Evolutionary conservation across 208 protist genomes (phyloP), one percentile per base, ranked within the genome.

Genomic region (Trypanosoma cruzi): DNA sequence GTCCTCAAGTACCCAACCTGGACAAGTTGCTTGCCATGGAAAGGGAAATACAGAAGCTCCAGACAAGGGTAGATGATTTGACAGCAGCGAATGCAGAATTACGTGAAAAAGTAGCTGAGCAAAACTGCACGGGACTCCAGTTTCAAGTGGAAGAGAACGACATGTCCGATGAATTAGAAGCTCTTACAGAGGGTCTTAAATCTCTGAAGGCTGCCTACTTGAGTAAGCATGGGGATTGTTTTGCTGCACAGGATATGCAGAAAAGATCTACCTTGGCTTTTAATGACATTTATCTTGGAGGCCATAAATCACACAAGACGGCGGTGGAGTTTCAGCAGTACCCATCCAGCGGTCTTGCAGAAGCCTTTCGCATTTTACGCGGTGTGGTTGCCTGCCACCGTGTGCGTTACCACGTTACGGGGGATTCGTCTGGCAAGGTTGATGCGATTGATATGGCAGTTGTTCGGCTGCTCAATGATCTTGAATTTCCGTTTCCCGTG

Each of bases 401-500:
- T 37, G 66, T 71, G 34, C 66, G 46, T 22, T 71, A 71, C 32
- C 24, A 10, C 46, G 14, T 64, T 32, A 24, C 22, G 18, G 56
- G 26, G 8, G n/a, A 49, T 37, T 4, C 42, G 2, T 71, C 34
- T 24, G 48, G 18, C n/a, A 50, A 32, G 24, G 24, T 16, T 16
- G 50, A 44, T 67, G 42, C 22, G 4, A 24, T 74, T 29, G 68
- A 74, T 40, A 44, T 2, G 4, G 68, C 68, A 24, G 68, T 74
- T 4, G 34, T 74, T 52, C 68, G 32, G 14, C 42, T 68, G 34
- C 50, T 74, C n/a, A 57, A 74, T 34, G 58, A 67, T 46, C 44
- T 74, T 48, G 59, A 61, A n/a, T 74, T 74, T 40, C 34, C 58
- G 26, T 64, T 74, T 64, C 44, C 60, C 22, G 50, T 74, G 24